Base-by-base conservation (phyloP, 2,329 filamentous ascomycete species). In the Fusarium kyushuense region DNA sequence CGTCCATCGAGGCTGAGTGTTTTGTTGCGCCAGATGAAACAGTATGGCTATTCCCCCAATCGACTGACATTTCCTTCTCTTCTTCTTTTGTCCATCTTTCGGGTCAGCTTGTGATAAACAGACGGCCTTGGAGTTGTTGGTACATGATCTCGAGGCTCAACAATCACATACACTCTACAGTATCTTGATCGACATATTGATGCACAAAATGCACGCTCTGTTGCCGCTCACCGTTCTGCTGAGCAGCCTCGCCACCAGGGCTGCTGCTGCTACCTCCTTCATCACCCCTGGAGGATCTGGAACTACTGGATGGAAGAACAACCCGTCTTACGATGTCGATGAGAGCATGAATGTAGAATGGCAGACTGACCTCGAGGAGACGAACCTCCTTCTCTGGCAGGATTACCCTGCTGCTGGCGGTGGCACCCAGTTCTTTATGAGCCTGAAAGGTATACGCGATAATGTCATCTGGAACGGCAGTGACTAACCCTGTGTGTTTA, bases 271-370 rank as follows among this genome's bases (percentile, higher is more conserved):
- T 16, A 59, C n/a, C 40, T 21, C 21, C 8, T 70, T 70, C 25
- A n/a, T 53, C 12, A 67, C 63, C 10, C 68, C 68, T 25, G 67
- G 67, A 63, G 51, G 60, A 27, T 51, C 68, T 17, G 67, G 68
- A 13, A 54, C 67, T 3, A 27, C 61, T 2, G 61, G 46, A 12
- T 74, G 62, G 43, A 66, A 67, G 45, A 71, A 76, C 29, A 74
- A 75, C 45, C 72, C 74, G 2, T 53, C 21, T 10, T 74, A 73
- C 23, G 49, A 57, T 6, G 48, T 66, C 9, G 68, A 69, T 16
- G 59, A 75, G 25, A 68, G 69, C 27, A 60, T 75, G 46, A 64
- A 72, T 14, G 48, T 75, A 23, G 63, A 73, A 56, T 75, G 74
- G 72, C 40, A 47, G 23, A 67, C 71, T 19, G 56, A 69, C 10